Evolutionary conservation across 768 basidiomycete genomes (phyloP).

Genomic region (Trametes gibbosa): DNA sequence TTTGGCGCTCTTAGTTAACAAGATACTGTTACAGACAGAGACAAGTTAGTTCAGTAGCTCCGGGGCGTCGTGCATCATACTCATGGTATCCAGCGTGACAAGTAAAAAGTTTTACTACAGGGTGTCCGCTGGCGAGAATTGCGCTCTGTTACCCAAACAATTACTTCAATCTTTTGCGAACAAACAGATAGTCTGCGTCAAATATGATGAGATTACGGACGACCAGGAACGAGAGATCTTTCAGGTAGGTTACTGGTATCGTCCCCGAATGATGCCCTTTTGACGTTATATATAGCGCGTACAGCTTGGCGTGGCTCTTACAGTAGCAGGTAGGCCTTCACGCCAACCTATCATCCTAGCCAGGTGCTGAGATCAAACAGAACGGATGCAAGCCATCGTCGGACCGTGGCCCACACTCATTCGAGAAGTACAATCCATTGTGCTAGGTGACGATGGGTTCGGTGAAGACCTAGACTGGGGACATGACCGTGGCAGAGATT

Average conservation of each 20-base stretch:
- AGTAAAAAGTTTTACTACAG: conserved; percentile 54
- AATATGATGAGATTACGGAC: conserved; percentile 49
- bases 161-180: conserved; percentile 58
- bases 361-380: conserved; percentile 28
- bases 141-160: conserved; percentile 45
- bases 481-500: conserved; percentile 36
- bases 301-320: conserved; percentile 73
- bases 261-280: no score
- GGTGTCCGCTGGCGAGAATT: conserved; percentile 18
- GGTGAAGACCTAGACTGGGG: conserved; percentile 36
- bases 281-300: conserved; percentile 48
- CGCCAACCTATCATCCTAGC: no score
- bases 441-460: conserved; percentile 42
- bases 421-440: conserved; percentile 48
- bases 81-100: conserved; percentile 26
- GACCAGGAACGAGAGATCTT: conserved; percentile 70
- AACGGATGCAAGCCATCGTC: conserved; percentile 66
- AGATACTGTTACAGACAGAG: conserved; percentile 4
- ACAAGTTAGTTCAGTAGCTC: conserved; percentile 5
- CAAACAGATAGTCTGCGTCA: conserved; percentile 72
- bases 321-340: conserved; percentile 52
- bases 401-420: conserved; percentile 59
- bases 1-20: background rate
- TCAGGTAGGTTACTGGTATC: conserved; percentile 43
- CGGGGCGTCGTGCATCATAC: no score